These are phyloP conservation scores for Penicillium turbatum DNA, from an alignment of 495 filamentous ascomycete genomes.

Conservation along the genomic window DNA sequence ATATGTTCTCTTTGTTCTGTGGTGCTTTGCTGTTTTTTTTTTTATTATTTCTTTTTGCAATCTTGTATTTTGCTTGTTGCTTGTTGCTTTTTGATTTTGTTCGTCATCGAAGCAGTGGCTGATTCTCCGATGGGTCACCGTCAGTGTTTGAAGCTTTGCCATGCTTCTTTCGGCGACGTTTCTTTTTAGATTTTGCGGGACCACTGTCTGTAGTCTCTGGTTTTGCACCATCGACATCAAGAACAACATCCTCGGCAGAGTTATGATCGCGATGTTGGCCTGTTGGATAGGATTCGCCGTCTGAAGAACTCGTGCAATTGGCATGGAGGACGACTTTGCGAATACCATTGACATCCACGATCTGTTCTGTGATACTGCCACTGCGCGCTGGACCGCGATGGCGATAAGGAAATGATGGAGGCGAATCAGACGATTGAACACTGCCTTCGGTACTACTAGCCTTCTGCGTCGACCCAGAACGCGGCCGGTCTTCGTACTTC, in stretches of 20 bases:
- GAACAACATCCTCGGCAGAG: background rate
- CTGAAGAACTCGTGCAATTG: constrained; percentile 51
- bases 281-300: constrained; percentile 19
- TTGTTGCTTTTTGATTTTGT: too few relatives aligned
- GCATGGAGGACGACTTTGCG: constrained; percentile 82
- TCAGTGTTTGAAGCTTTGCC: constrained; percentile 3
- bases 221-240: background rate
- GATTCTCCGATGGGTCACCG: constrained; percentile 1
- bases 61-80: background rate
- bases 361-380: constrained; percentile 85
- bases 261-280: background rate
- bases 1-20: background rate
- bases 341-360: constrained; percentile 74
- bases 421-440: constrained; percentile 37
- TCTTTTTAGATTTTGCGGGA: constrained; percentile 1
- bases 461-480: constrained; percentile 16
- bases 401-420: constrained; percentile 28
- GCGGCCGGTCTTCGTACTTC: constrained; percentile 29
- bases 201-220: background rate
- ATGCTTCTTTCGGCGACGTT: constrained; percentile 10
- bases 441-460: constrained; percentile 31
- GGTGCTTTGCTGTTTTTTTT: background rate
- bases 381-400: constrained; percentile 60
- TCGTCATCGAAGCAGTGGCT: constrained; percentile 2
- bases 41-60: background rate